Percentiles rank a stretch among this genome's conserved stretches.
phyloP scores from a whole-genome alignment of 306 rosid genomes.

The Astragalus membranaceus region DNA sequence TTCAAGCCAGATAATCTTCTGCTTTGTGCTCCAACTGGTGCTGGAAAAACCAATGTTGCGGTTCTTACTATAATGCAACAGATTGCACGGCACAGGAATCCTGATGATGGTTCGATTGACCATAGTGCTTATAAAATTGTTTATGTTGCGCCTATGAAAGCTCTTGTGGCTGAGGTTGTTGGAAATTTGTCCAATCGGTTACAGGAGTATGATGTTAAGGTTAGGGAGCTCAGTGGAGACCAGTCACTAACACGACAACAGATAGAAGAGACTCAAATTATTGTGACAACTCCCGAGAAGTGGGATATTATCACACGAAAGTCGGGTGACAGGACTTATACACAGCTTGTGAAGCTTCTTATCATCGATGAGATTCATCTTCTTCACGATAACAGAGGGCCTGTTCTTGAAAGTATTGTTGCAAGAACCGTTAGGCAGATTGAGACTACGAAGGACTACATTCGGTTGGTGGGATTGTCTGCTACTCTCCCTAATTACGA shows the following conservation, averaged over 20 bases:
- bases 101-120: slow-evolving; percentile 78
- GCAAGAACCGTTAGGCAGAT: slow-evolving; percentile 98
- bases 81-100: slow-evolving; percentile 65
- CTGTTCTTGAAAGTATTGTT: slow-evolving; percentile 93
- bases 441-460: slow-evolving; percentile 83
- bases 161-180: slow-evolving; percentile 96
- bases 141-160: slow-evolving; percentile 98
- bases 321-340: slow-evolving; percentile 92
- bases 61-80: slow-evolving; percentile 92
- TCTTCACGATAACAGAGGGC: slow-evolving; percentile 97
- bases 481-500: slow-evolving; percentile 92
- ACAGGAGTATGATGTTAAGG: slow-evolving; percentile 80
- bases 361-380: slow-evolving; percentile 96
- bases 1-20: slow-evolving; percentile 62
- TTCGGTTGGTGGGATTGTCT: slow-evolving; percentile 90
- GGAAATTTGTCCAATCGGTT: slow-evolving; percentile 89
- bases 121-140: slow-evolving; percentile 80
- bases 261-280: slow-evolving; percentile 92
- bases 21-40: slow-evolving; percentile 96
- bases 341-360: slow-evolving; percentile 85
- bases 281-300: slow-evolving; percentile 98
- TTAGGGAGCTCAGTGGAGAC: slow-evolving; percentile 92
- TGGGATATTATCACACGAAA: slow-evolving; percentile 97
- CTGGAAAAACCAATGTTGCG: slow-evolving; percentile 98
- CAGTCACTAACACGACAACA: slow-evolving; percentile 87